Base-by-base conservation (phyloP, 306 rosid genomes). In the Vachellia pachyceras region DNA sequence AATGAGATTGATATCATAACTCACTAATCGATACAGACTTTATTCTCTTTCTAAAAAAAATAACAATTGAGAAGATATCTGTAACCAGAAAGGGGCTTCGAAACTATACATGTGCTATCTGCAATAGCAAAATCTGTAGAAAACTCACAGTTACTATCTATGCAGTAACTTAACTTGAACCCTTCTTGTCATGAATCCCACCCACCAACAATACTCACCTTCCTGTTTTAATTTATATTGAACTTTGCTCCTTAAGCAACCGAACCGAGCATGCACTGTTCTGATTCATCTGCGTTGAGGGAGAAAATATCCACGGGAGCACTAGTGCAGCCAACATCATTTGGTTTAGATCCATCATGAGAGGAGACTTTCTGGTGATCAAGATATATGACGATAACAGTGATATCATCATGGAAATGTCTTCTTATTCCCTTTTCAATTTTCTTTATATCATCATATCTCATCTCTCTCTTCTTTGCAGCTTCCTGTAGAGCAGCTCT, bases 271-370 rank as follows among this genome's bases (percentile, higher is more conserved):
- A 76, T 61, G 68, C 82, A 85, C 70, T 78, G 46, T 57, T 73
- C 69, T 22, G 77, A 68, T 37, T 63, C 87, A 11, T 86, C 88
- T 13, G 87, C 75, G 22, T 78, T 86, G 2, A 84, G 78, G 14
- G 93, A 91, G 85, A 84, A 91, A 81, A 91, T 89, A 79, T 91
- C 95, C 63, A 86, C 88, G 2, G 95, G 93, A n/a, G 90, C 89
- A 65, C 45, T 85, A 7, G 93, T 91, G 84, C 80, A 87, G 84
- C 87, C 82, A 10, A 82, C 52, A 14, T 72, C 3, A 17, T 44
- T 61, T 52, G 76, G 82, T 54, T 84, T 80, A 5, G 79, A 61
- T 79, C 68, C 55, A 39, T 40, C 78, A 74, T 55, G 3, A 40
- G 40, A 44, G 37, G 90, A 81, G 70, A 83, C 74, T 45, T 74